Percentiles rank a stretch among this genome's conserved stretches.
phyloP scores from a whole-genome alignment of 2,329 filamentous ascomycete species.

The Fusarium metavorans region DNA sequence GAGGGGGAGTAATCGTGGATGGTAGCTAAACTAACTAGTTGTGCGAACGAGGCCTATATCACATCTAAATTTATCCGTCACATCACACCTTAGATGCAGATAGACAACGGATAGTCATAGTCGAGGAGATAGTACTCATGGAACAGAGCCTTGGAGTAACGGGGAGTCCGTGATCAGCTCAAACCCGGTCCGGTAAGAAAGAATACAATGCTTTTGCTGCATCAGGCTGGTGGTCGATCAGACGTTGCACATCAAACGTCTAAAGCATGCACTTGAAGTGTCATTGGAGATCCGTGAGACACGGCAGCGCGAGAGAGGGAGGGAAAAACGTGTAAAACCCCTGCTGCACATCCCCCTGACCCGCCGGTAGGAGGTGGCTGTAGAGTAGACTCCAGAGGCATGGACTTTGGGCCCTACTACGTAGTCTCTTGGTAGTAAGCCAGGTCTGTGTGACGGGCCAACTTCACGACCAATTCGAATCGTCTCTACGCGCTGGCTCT shows the following conservation, averaged over 20 bases:
- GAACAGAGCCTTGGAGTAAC: background rate
- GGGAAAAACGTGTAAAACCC: slow-evolving; percentile 34
- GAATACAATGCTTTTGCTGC: slow-evolving; percentile 33
- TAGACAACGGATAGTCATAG: slow-evolving; percentile 8
- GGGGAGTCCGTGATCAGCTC: slow-evolving; percentile 24
- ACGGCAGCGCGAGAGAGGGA: background rate
- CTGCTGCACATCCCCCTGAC: slow-evolving; percentile 44
- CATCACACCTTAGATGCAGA: slow-evolving; percentile 29
- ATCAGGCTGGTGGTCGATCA: slow-evolving; percentile 38
- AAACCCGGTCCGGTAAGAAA: slow-evolving; percentile 42
- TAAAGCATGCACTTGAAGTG: slow-evolving; percentile 24
- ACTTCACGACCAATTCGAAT: slow-evolving; percentile 35
- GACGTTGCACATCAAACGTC: slow-evolving; percentile 32
- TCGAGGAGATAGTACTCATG: background rate
- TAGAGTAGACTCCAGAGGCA: slow-evolving; percentile 15
- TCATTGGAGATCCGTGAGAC: slow-evolving; percentile 34
- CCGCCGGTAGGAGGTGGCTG: slow-evolving; percentile 26
- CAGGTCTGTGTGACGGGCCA: slow-evolving; percentile 26
- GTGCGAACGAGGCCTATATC: slow-evolving; percentile 17
- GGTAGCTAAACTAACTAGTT: slow-evolving; percentile 10
- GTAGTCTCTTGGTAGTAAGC: background rate
- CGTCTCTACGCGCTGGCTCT: slow-evolving; percentile 43
- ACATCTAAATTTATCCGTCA: slow-evolving; percentile 39
- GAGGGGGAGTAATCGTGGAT: slow-evolving; percentile 24
- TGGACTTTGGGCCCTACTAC: background rate